These are phyloP conservation scores for Colletotrichum agaves DNA, from an alignment of 2,329 filamentous ascomycete species.

Conservation along the genomic window DNA sequence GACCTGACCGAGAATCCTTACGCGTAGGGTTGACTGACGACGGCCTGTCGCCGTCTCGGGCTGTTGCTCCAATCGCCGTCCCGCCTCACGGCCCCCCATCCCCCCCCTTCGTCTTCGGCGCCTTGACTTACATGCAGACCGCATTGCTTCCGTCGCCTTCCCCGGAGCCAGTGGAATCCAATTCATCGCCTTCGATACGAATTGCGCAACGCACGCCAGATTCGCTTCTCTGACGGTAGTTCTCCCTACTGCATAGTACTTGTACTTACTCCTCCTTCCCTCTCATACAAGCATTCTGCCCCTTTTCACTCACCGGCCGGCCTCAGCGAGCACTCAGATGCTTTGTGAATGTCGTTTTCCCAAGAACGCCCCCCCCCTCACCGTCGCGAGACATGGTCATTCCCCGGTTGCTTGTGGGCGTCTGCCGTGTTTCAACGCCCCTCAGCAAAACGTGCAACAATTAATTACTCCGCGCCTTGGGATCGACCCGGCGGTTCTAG, in stretches of 20 bases:
- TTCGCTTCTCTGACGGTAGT: not conserved
- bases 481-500: constrained; percentile 27
- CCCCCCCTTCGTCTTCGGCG: not conserved
- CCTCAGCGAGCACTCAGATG: not conserved
- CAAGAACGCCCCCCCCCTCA: not conserved
- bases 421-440: constrained; percentile 20
- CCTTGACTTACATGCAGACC: constrained; percentile 3
- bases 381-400: not conserved
- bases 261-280: no score
- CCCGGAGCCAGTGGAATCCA: constrained; percentile 24
- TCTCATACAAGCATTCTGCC: no score
- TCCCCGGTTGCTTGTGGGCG: constrained; percentile 13
- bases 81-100: constrained; percentile 16
- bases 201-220: constrained; percentile 12
- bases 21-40: not conserved
- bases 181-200: constrained; percentile 14
- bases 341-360: not conserved
- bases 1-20: constrained; percentile 2
- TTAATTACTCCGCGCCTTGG: not conserved
- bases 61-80: not conserved
- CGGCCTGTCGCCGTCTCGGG: constrained; percentile 20
- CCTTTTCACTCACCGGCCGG: not conserved
- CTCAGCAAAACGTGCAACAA: constrained; percentile 1
- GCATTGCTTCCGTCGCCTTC: constrained; percentile 28
- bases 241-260: no score